Evolutionary conservation across 768 basidiomycete genomes (phyloP), one percentile per base, ranked within the genome.

Genomic region (Tulasnella sp.): DNA sequence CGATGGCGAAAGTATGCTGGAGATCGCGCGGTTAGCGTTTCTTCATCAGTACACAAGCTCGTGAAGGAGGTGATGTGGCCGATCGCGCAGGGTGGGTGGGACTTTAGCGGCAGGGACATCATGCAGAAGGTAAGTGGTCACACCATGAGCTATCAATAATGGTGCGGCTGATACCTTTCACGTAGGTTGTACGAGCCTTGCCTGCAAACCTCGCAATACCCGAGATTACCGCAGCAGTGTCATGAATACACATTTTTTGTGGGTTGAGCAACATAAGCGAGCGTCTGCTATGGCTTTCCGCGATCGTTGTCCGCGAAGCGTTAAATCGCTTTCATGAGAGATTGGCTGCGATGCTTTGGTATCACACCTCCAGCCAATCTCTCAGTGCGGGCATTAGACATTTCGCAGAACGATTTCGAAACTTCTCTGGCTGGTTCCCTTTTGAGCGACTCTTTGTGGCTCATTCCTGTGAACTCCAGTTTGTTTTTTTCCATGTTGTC

Each of bases 61-160:
- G 74, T 87, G 8, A 77, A 78, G 21, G 73, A 76, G 19, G 77
- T 77, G 62, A 75, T 92, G 44, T 65, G 85, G 51, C 80, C 78
- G 4, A 74, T 87, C 29, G 83, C 90, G 4, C 77, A 81, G 61
- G 78, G 76, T 58, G 86, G 85, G 8, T 96, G 92, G 92, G 88
- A 90, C 44, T 85, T 88, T 38, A 91, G 92, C 10, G 90, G 90
- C 1, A 78, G 84, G 68, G 80, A 80, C 41, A 71, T 79, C 60
- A 73, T 79, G 59, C 73, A 71, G 27, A 80, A 79, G 78, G 88
- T 88, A 62, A 60, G 66, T 64, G 41, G 22, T 12, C 29, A 30
- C 17, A 59, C 27, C 30, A 63, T 45, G 15, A 42, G 12, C 22
- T 52, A 9, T 22, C 34, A 4, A 44, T 11, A n/a, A 41, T 22